Conservation (phyloP, 2,329 filamentous ascomycete genomes). For the Phoma sp. region DNA sequence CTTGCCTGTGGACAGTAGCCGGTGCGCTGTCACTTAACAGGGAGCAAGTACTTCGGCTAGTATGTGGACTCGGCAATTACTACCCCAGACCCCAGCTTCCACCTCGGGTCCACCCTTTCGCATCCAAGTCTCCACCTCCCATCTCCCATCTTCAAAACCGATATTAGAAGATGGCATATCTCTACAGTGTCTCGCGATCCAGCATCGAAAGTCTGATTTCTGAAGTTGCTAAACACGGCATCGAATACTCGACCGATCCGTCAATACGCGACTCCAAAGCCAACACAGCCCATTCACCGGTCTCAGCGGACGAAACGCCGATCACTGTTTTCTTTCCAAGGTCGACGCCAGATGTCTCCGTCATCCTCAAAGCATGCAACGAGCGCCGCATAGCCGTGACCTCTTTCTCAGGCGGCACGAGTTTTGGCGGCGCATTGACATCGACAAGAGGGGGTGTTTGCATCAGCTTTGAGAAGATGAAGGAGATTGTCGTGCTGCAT, state of each 20-base stretch:
- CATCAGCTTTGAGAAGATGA: constrained; percentile 84
- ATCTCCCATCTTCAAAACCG: not conserved
- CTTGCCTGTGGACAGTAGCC: not conserved
- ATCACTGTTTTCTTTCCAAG: constrained; percentile 73
- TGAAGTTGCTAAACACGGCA: not conserved
- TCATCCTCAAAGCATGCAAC: constrained; percentile 85
- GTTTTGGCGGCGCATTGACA: constrained; percentile 84
- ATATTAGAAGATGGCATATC: not conserved
- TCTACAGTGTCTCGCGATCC: not conserved
- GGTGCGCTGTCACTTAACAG: not conserved
- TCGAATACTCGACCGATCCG: constrained; percentile 18
- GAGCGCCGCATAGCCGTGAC: constrained; percentile 80
- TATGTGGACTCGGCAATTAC: not conserved
- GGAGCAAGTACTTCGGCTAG: not conserved
- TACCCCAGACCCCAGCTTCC: not conserved
- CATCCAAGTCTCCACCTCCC: not conserved
- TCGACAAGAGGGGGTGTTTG: constrained; percentile 81
- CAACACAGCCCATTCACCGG: constrained; percentile 33
- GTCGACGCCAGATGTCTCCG: constrained; percentile 78
- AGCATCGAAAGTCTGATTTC: not conserved
- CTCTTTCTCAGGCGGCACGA: constrained; percentile 84
- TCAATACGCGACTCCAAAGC: constrained; percentile 23
- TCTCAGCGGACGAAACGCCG: constrained; percentile 43
- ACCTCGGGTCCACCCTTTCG: not conserved
- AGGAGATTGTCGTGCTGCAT: constrained; percentile 80